Conservation (phyloP, 805 yeast genomes). For the Myxozyma neotropica region DNA sequence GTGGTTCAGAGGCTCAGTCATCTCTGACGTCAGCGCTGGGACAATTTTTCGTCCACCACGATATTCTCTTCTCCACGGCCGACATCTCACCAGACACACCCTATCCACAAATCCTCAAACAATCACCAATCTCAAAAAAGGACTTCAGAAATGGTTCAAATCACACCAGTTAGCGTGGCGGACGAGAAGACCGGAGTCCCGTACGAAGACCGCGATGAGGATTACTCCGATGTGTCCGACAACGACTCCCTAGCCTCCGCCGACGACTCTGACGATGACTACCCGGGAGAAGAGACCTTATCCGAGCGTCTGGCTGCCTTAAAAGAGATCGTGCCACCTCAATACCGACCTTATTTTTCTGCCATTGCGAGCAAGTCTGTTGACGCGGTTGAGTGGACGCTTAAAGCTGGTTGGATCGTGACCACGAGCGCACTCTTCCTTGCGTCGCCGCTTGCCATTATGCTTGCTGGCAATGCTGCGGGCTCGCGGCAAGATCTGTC, state of each 20-base stretch:
- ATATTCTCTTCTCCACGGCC: background rate
- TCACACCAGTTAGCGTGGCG: slow-evolving; percentile 26
- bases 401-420: slow-evolving; percentile 76
- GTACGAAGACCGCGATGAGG: slow-evolving; percentile 31
- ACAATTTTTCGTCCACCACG: background rate
- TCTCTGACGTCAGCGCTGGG: background rate
- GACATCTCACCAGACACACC: no score
- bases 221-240: slow-evolving; percentile 28
- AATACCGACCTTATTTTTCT: slow-evolving; percentile 62
- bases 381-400: slow-evolving; percentile 48
- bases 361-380: slow-evolving; percentile 42
- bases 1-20: background rate
- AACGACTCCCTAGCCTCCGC: slow-evolving; percentile 35
- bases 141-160: slow-evolving; percentile 28
- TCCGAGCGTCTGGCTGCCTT: slow-evolving; percentile 87
- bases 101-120: no score
- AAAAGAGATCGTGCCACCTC: slow-evolving; percentile 88
- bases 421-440: slow-evolving; percentile 81
- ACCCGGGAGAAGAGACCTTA: slow-evolving; percentile 82
- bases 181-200: slow-evolving; percentile 23
- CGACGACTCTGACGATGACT: slow-evolving; percentile 57
- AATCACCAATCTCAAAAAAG: no score
- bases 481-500: slow-evolving; percentile 47
- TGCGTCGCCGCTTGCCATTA: slow-evolving; percentile 91
- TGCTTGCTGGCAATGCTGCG: slow-evolving; percentile 39